These are phyloP conservation scores for Didymosphaeria variabile DNA, from an alignment of 2,329 filamentous ascomycete species.

Conservation along the genomic window DNA sequence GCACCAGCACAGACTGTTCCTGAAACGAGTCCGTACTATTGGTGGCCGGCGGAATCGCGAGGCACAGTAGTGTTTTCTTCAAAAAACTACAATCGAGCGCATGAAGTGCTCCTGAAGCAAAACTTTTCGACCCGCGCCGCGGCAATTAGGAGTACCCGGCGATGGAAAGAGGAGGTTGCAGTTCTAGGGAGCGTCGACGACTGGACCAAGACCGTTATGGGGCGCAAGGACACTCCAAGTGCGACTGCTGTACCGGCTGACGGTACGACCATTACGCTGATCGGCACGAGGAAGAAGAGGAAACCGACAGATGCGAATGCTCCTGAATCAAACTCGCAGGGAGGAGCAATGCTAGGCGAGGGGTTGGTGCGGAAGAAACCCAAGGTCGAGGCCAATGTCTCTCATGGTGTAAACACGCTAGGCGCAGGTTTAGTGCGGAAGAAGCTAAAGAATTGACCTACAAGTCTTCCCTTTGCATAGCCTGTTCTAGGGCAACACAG, in stretches of 20 bases:
- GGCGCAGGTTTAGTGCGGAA: slow-evolving; percentile 43
- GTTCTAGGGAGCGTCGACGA: slow-evolving; percentile 43
- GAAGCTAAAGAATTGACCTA: slow-evolving; percentile 40
- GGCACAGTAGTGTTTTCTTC: slow-evolving; percentile 72
- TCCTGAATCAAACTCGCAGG: slow-evolving; percentile 16
- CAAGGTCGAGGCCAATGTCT: slow-evolving; percentile 32
- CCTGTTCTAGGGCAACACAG: too few relatives aligned
- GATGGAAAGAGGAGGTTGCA: slow-evolving; percentile 75
- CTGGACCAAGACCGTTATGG: slow-evolving; percentile 42
- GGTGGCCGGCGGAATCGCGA: slow-evolving; percentile 69
- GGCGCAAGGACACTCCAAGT: slow-evolving; percentile 30
- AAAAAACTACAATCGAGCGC: slow-evolving; percentile 70
- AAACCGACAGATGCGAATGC: slow-evolving; percentile 31
- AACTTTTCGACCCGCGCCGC: slow-evolving; percentile 75
- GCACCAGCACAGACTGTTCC: slow-evolving; percentile 54
- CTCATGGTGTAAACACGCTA: slow-evolving; percentile 40
- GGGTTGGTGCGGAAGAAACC: slow-evolving; percentile 44
- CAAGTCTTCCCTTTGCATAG: too few relatives aligned
- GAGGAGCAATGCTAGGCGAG: slow-evolving; percentile 29
- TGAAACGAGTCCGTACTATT: slow-evolving; percentile 68
- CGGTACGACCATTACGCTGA: slow-evolving; percentile 32
- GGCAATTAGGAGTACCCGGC: slow-evolving; percentile 69
- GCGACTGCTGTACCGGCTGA: slow-evolving; percentile 11
- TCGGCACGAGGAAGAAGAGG: slow-evolving; percentile 48
- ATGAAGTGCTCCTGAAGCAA: slow-evolving; percentile 75